These are phyloP conservation scores for Myxozyma kluyveri DNA, from an alignment of 805 yeast genomes.

Conservation along the genomic window DNA sequence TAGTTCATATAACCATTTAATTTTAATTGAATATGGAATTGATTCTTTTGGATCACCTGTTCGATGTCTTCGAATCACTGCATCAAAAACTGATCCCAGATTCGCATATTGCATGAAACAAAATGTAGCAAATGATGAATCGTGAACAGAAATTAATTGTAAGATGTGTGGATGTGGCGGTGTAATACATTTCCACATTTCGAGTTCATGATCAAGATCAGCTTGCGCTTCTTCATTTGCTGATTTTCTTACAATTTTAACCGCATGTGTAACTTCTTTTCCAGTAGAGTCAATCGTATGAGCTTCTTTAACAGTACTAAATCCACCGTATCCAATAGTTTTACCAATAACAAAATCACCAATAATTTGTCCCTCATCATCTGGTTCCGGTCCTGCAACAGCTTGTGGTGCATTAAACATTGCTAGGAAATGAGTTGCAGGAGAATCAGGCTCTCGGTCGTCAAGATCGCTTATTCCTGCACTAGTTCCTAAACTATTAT, in stretches of 20 bases:
- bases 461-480: no score
- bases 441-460: conserved; percentile 16
- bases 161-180: conserved; percentile 60
- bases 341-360: conserved; percentile 63
- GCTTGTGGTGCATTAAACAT: conserved; percentile 10
- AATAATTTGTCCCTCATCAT: conserved; percentile 67
- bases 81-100: conserved; percentile 79
- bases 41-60: conserved; percentile 8
- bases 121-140: conserved; percentile 61
- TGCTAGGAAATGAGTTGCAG: conserved; percentile 22
- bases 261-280: conserved; percentile 45
- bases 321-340: conserved; percentile 83
- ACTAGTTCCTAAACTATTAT: no score
- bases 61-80: conserved; percentile 9
- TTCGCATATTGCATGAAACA: conserved; percentile 65
- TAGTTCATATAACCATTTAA: conserved; percentile 46
- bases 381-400: conserved; percentile 34
- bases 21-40: conserved; percentile 29
- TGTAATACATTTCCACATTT: conserved; percentile 64
- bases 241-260: conserved; percentile 51
- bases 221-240: conserved; percentile 46
- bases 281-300: conserved; percentile 34
- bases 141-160: conserved; percentile 58
- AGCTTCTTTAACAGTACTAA: conserved; percentile 82
- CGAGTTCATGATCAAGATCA: conserved; percentile 67